These are phyloP conservation scores for Apiospora hydei DNA, from an alignment of 2,329 filamentous ascomycete genomes.

Conservation along the genomic window DNA sequence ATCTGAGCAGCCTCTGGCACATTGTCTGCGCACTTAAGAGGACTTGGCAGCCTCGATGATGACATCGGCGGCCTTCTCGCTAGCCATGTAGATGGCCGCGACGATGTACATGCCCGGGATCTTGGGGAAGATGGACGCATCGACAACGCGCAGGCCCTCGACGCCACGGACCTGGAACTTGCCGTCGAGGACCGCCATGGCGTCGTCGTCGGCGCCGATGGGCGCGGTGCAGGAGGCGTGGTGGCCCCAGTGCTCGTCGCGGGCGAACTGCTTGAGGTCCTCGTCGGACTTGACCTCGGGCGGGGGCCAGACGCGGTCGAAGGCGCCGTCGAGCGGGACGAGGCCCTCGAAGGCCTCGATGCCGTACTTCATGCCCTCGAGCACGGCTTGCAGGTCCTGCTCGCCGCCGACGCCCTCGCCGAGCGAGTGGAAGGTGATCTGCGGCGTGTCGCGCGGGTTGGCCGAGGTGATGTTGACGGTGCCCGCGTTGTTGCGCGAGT, in stretches of 20 bases:
- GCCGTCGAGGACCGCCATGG: constrained; percentile 63
- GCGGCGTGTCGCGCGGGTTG: constrained; percentile 39
- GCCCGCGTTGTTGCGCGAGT: constrained; percentile 51
- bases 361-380: constrained; percentile 56
- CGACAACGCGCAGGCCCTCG: constrained; percentile 64
- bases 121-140: constrained; percentile 63
- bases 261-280: constrained; percentile 55
- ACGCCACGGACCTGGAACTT: constrained; percentile 65
- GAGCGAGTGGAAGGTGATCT: constrained; percentile 59
- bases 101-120: constrained; percentile 53
- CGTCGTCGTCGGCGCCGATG: constrained; percentile 62
- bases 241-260: constrained; percentile 47
- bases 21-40: neutral
- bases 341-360: constrained; percentile 48
- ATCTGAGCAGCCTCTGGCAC: neutral
- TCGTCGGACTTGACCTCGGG: constrained; percentile 49
- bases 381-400: constrained; percentile 49
- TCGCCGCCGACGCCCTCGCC: constrained; percentile 46
- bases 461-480: constrained; percentile 53
- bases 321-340: constrained; percentile 47
- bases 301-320: constrained; percentile 46
- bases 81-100: constrained; percentile 60
- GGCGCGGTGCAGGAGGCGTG: constrained; percentile 55
- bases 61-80: constrained; percentile 67
- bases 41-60: constrained; percentile 43